Evolutionary conservation across 345 rosid species (phyloP).

Genomic region (Xanthoceras sorbifolium): DNA sequence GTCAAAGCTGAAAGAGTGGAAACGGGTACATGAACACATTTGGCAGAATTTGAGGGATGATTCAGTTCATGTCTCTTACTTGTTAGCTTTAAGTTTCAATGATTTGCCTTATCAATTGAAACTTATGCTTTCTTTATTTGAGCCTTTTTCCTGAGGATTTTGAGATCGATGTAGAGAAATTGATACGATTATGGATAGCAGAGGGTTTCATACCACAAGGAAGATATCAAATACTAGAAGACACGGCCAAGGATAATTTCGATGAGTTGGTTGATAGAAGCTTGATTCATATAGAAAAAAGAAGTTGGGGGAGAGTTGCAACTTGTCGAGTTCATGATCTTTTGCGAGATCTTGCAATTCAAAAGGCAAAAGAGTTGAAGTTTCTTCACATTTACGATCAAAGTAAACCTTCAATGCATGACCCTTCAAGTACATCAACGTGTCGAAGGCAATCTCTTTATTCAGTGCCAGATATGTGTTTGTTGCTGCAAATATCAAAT

Average conservation of each 20-base stretch:
- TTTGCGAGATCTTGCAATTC: slow-evolving; percentile 24
- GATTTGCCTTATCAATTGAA: slow-evolving; percentile 34
- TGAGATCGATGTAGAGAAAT: slow-evolving; percentile 13
- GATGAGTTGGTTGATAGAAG: slow-evolving; percentile 28
- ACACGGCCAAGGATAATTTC: slow-evolving; percentile 27
- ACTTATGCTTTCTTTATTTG: slow-evolving; percentile 30
- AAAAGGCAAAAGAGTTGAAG: slow-evolving; percentile 21
- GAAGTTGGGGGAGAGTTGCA: slow-evolving; percentile 17
- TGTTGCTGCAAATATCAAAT: neutral
- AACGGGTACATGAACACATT: neutral
- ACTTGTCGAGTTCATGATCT: slow-evolving; percentile 28
- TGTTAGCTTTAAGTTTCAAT: slow-evolving; percentile 32
- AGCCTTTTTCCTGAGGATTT: slow-evolving; percentile 32
- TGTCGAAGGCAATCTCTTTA: neutral
- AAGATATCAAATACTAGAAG: slow-evolving; percentile 25
- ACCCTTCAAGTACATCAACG: neutral
- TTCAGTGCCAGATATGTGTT: too few relatives aligned
- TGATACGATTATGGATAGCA: slow-evolving; percentile 30
- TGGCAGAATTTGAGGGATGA: neutral
- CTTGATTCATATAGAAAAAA: slow-evolving; percentile 28
- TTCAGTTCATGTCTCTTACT: slow-evolving; percentile 23
- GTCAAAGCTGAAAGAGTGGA: neutral
- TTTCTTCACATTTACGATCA: slow-evolving; percentile 18
- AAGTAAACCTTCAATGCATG: neutral
- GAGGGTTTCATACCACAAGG: slow-evolving; percentile 26